Evolutionary conservation across 129 eudicot genomes (phyloP).

Genomic region (Flaveria sonorensis): DNA sequence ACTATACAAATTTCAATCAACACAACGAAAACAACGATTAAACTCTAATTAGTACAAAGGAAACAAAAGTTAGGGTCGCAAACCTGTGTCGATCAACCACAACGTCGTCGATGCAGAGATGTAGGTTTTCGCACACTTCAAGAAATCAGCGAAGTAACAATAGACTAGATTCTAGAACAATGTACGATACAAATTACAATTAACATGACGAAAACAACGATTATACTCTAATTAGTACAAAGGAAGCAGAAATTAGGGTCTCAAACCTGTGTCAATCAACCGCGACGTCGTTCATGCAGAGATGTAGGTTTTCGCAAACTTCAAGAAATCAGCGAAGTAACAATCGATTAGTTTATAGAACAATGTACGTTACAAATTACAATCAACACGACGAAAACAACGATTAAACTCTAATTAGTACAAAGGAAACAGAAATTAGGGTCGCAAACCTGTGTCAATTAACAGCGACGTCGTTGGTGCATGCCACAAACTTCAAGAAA

Average conservation of each 20-base stretch:
- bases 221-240: too few relatives aligned
- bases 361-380: background rate
- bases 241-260: constrained; percentile 29
- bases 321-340: background rate
- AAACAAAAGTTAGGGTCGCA: constrained; percentile 23
- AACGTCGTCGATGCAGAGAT: constrained; percentile 16
- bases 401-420: constrained; percentile 1
- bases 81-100: constrained; percentile 17
- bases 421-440: constrained; percentile 1
- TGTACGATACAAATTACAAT: too few relatives aligned
- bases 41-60: background rate
- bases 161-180: too few relatives aligned
- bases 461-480: constrained; percentile 7
- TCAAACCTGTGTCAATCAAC: constrained; percentile 24
- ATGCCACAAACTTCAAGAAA: background rate
- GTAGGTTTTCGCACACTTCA: background rate
- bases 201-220: too few relatives aligned
- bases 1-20: background rate
- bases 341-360: too few relatives aligned
- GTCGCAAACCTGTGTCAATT: constrained; percentile 27
- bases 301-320: constrained; percentile 6
- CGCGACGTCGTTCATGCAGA: constrained; percentile 8
- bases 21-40: background rate
- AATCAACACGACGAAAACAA: background rate
- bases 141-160: background rate